Conservation (phyloP, 75 land plant genomes). For the Picea sitchensis region DNA sequence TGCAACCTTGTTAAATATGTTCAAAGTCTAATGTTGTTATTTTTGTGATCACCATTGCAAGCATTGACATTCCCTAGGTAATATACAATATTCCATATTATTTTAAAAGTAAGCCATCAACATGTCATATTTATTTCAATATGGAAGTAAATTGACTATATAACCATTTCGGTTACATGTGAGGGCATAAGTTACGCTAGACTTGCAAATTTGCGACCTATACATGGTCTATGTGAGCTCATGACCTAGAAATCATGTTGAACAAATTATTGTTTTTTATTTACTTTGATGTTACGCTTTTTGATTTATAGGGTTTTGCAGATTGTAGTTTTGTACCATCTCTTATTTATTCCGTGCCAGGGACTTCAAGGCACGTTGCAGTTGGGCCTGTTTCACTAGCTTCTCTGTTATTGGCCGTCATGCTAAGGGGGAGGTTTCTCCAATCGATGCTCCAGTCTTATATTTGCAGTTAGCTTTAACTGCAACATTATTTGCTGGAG, state of each 20-base stretch:
- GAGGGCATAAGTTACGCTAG: slow-evolving; percentile 81
- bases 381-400: slow-evolving; percentile 73
- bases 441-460: slow-evolving; percentile 21
- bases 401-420: slow-evolving; percentile 60
- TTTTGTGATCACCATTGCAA: no score
- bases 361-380: slow-evolving; percentile 76
- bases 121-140: no score
- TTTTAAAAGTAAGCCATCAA: no score
- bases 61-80: no score
- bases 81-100: no score
- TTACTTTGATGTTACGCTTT: no score
- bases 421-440: slow-evolving; percentile 46
- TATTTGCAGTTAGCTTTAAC: slow-evolving; percentile 71
- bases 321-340: slow-evolving; percentile 91
- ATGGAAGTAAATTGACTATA: no score
- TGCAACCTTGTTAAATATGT: no score
- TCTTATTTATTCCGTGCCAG: slow-evolving; percentile 61
- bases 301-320: slow-evolving; percentile 10
- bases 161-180: neutral
- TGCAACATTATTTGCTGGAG: slow-evolving; percentile 77
- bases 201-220: slow-evolving; percentile 69
- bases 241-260: no score
- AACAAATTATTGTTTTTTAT: no score
- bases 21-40: no score
- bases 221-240: slow-evolving; percentile 67